These are phyloP conservation scores for Cercospora sp. DNA, from an alignment of 2,329 filamentous ascomycete species.

Conservation along the genomic window DNA sequence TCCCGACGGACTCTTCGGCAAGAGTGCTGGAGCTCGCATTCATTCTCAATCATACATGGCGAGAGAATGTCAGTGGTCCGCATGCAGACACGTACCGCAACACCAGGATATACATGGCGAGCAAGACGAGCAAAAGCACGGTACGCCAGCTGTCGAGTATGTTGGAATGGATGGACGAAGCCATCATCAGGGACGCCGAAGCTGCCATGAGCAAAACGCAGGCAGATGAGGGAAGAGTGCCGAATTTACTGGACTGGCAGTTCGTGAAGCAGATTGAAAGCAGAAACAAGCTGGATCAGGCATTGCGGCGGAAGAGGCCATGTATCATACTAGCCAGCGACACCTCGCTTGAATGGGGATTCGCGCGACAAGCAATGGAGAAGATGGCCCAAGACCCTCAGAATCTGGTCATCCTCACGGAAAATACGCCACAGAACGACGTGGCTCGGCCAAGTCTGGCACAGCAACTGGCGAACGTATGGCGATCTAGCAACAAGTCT, in stretches of 20 bases:
- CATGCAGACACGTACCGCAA: conserved; percentile 50
- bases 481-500: conserved; percentile 36
- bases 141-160: conserved; percentile 91
- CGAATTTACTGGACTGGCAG: conserved; percentile 85
- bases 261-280: conserved; percentile 81
- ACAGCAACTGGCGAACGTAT: conserved; percentile 69
- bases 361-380: conserved; percentile 77
- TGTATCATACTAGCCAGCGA: conserved; percentile 89
- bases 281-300: conserved; percentile 73
- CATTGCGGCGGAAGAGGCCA: conserved; percentile 57
- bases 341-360: conserved; percentile 88
- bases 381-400: conserved; percentile 71
- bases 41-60: conserved; percentile 88
- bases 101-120: conserved; percentile 73
- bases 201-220: conserved; percentile 45
- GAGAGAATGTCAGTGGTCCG: conserved; percentile 47
- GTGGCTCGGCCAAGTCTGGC: conserved; percentile 59
- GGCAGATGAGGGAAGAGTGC: conserved; percentile 48
- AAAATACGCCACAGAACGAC: conserved; percentile 58
- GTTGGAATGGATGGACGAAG: conserved; percentile 99
- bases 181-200: conserved; percentile 74
- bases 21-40: conserved; percentile 89
- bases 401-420: conserved; percentile 86
- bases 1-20: conserved; percentile 94
- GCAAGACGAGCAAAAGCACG: conserved; percentile 80